Conservation (phyloP, 2,329 filamentous ascomycete species). For the Parascedosporium putredinis region DNA sequence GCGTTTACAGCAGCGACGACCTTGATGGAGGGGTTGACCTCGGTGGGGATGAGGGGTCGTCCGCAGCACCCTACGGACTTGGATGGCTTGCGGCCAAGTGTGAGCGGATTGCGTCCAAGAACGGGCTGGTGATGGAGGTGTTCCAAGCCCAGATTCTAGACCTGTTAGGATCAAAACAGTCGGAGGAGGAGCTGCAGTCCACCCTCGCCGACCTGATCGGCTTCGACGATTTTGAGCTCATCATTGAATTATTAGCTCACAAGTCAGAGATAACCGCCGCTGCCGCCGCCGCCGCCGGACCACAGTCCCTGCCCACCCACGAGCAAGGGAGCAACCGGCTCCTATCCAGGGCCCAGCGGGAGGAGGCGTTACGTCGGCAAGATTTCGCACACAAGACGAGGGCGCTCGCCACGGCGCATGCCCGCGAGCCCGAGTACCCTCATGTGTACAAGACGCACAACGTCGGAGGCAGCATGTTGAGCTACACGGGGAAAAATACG, state of each 20-base stretch:
- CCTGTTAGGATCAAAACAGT: slow-evolving; percentile 54
- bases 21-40: slow-evolving; percentile 35
- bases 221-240: slow-evolving; percentile 86
- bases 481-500: slow-evolving; percentile 69
- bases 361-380: slow-evolving; percentile 63
- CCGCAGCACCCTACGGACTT: slow-evolving; percentile 35
- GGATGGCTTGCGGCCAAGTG: slow-evolving; percentile 68
- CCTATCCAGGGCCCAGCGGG: slow-evolving; percentile 65
- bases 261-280: slow-evolving; percentile 47
- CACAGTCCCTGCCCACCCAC: slow-evolving; percentile 20
- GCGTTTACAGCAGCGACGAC: slow-evolving; percentile 50
- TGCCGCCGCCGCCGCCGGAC: too few relatives aligned
- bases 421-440: slow-evolving; percentile 70
- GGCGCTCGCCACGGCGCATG: slow-evolving; percentile 57
- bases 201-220: slow-evolving; percentile 82
- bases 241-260: slow-evolving; percentile 79
- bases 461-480: slow-evolving; percentile 71
- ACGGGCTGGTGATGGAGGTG: slow-evolving; percentile 57
- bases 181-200: slow-evolving; percentile 84
- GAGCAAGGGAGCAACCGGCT: slow-evolving; percentile 39
- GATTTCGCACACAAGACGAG: slow-evolving; percentile 79
- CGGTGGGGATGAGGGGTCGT: slow-evolving; percentile 18
- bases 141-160: slow-evolving; percentile 69
- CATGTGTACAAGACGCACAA: slow-evolving; percentile 82
- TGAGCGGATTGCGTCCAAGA: slow-evolving; percentile 52